Percentiles rank a stretch among this genome's conserved stretches.
Conservation (phyloP, 129 eudicot species). For the Kitagawia praeruptora region DNA sequence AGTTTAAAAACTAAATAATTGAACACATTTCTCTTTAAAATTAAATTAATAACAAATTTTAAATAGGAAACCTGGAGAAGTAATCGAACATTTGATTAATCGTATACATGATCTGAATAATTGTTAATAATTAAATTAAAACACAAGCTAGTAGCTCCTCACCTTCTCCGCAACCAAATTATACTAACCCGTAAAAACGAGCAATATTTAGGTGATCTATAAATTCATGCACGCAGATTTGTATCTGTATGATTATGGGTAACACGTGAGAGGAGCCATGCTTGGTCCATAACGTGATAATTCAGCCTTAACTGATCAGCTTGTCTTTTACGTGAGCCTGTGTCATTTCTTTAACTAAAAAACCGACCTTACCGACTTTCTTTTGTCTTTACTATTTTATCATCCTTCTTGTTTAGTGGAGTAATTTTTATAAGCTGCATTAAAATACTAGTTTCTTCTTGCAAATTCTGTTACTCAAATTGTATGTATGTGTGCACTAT, state of each 20-base stretch:
- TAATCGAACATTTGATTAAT: no score
- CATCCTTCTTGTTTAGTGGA: not conserved
- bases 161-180: no score
- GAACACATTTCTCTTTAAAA: no score
- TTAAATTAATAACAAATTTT: no score
- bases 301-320: not conserved
- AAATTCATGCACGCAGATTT: not conserved
- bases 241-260: not conserved
- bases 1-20: no score
- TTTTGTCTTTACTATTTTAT: not conserved
- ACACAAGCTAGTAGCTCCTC: no score
- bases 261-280: constrained; percentile 16
- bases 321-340: constrained; percentile 1
- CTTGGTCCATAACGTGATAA: constrained; percentile 20
- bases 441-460: not conserved
- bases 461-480: no score
- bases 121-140: no score
- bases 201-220: not conserved
- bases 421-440: not conserved
- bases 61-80: no score
- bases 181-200: no score
- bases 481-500: no score
- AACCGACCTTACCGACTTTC: not conserved
- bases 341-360: constrained; percentile 11
- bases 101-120: no score